Conservation (phyloP, 1,284 basidiomycete species). For the Cutaneotrichosporon dermatis region DNA sequence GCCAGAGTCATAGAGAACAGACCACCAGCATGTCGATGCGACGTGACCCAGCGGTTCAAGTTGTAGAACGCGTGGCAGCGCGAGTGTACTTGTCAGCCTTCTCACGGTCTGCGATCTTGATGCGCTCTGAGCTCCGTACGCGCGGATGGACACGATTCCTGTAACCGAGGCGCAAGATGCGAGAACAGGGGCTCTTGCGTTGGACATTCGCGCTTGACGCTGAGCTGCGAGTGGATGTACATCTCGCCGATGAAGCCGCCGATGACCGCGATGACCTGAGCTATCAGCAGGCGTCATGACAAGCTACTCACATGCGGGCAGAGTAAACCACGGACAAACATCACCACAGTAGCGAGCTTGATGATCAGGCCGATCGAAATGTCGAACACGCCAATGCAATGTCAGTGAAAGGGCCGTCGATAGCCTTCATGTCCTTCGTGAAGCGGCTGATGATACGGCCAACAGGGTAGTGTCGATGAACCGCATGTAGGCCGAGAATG, state of each 20-base stretch:
- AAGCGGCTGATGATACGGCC: constrained; percentile 60
- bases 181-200: constrained; percentile 61
- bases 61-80: constrained; percentile 45
- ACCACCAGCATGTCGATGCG: constrained; percentile 47
- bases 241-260: constrained; percentile 54
- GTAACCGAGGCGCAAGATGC: constrained; percentile 64
- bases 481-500: constrained; percentile 57
- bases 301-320: constrained; percentile 35
- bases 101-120: constrained; percentile 38
- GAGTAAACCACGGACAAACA: constrained; percentile 51
- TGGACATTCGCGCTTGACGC: constrained; percentile 68
- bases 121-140: constrained; percentile 46
- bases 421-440: constrained; percentile 57
- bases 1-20: constrained; percentile 39
- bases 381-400: constrained; percentile 36
- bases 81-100: constrained; percentile 49
- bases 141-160: constrained; percentile 57
- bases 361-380: constrained; percentile 48
- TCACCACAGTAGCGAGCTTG: constrained; percentile 53
- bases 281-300: background rate
- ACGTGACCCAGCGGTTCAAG: constrained; percentile 48
- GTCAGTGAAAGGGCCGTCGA: constrained; percentile 46
- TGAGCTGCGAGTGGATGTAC: constrained; percentile 65
- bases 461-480: constrained; percentile 59
- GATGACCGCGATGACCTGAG: constrained; percentile 47